These are phyloP conservation scores for Phytophthora macrochlamydospora DNA, from an alignment of 352 stramenopile species.

Conservation along the genomic window DNA sequence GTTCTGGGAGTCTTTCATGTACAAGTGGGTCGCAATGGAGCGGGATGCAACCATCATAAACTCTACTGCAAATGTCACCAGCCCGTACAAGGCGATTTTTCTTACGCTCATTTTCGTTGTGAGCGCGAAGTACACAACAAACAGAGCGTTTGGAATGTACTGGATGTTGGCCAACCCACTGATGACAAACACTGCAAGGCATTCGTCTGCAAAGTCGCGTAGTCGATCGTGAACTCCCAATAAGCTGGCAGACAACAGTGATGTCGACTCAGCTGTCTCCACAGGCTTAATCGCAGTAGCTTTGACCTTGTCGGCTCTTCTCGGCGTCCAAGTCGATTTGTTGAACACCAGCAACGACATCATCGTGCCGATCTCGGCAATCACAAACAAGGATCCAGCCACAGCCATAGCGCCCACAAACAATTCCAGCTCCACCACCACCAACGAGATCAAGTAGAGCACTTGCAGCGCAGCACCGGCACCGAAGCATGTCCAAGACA, in stretches of 20 bases:
- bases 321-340: background rate
- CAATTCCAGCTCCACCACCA: slow-evolving; percentile 66
- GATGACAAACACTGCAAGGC: slow-evolving; percentile 44
- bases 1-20: slow-evolving; percentile 55
- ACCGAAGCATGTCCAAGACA: too few species aligned
- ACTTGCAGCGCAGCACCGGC: slow-evolving; percentile 54
- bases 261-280: slow-evolving; percentile 1
- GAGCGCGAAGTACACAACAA: slow-evolving; percentile 46
- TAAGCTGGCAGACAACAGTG: background rate
- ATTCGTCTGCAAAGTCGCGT: slow-evolving; percentile 48
- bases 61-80: slow-evolving; percentile 38
- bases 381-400: slow-evolving; percentile 48
- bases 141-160: slow-evolving; percentile 53
- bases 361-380: slow-evolving; percentile 77
- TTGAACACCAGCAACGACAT: slow-evolving; percentile 65
- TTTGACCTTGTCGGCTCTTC: background rate
- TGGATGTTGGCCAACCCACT: slow-evolving; percentile 58
- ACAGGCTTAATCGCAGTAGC: background rate
- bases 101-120: slow-evolving; percentile 37
- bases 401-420: slow-evolving; percentile 62
- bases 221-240: slow-evolving; percentile 28
- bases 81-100: slow-evolving; percentile 41
- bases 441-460: slow-evolving; percentile 63
- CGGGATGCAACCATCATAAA: slow-evolving; percentile 53
- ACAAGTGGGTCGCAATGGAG: slow-evolving; percentile 49